Conservation (phyloP, 306 rosid species). For the Astragalus glycyphyllos region DNA sequence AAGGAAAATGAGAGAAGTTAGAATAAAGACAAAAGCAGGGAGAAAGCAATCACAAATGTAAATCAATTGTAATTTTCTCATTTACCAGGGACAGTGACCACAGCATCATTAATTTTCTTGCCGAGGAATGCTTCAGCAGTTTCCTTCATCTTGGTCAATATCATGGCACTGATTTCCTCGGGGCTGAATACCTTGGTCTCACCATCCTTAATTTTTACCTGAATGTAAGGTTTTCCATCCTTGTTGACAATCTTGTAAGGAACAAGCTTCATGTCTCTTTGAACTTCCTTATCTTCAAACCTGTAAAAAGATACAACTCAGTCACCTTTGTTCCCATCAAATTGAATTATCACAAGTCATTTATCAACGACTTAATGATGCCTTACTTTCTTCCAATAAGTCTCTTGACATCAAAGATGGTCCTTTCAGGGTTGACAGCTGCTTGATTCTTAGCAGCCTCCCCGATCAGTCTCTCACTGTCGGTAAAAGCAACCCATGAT, state of each 20-base stretch:
- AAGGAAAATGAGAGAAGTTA: not conserved
- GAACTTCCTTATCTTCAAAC: slow-evolving; percentile 93
- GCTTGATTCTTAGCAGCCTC: slow-evolving; percentile 99
- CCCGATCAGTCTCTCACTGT: slow-evolving; percentile 89
- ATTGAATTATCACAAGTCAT: not conserved
- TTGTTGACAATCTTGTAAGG: slow-evolving; percentile 94
- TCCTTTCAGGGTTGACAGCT: slow-evolving; percentile 93
- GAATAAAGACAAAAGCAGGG: not conserved
- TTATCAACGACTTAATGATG: not conserved
- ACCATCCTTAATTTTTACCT: slow-evolving; percentile 85
- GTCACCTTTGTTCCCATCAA: slow-evolving; percentile 23
- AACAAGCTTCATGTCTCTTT: slow-evolving; percentile 83
- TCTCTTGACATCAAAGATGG: slow-evolving; percentile 97
- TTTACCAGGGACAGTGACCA: slow-evolving; percentile 94
- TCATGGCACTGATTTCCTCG: slow-evolving; percentile 95
- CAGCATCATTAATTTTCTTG: slow-evolving; percentile 88
- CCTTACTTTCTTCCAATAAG: slow-evolving; percentile 93
- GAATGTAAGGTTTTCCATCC: slow-evolving; percentile 97
- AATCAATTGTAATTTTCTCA: not conserved
- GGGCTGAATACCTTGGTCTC: slow-evolving; percentile 98
- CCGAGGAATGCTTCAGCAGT: slow-evolving; percentile 98
- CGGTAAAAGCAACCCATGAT: slow-evolving; percentile 94
- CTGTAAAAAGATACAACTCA: slow-evolving; percentile 45
- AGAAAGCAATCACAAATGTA: not conserved
- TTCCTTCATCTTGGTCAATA: slow-evolving; percentile 93